Evolutionary conservation across 306 rosid species (phyloP).

Genomic region (Quercus dentata): DNA sequence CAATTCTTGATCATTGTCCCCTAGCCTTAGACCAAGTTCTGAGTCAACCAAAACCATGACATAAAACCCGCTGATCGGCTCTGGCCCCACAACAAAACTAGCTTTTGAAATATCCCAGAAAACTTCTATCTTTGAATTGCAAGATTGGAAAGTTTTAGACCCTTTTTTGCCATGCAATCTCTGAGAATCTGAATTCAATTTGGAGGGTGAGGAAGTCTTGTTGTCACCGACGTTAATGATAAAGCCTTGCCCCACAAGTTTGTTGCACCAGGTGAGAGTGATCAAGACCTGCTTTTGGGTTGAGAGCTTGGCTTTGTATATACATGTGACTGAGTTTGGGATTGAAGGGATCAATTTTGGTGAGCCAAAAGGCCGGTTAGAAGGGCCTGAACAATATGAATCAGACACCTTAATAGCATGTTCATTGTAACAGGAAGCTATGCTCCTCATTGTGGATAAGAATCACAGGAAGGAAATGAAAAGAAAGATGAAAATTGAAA

Average conservation of each 20-base stretch:
- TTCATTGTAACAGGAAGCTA: slow-evolving; percentile 85
- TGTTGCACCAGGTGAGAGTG: slow-evolving; percentile 32
- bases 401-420: slow-evolving; percentile 77
- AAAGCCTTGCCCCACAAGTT: slow-evolving; percentile 22
- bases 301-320: slow-evolving; percentile 31
- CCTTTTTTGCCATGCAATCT: slow-evolving; percentile 21
- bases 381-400: slow-evolving; percentile 82
- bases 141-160: slow-evolving; percentile 13
- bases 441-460: slow-evolving; percentile 53
- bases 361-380: slow-evolving; percentile 30
- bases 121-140: slow-evolving; percentile 20
- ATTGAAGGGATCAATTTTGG: slow-evolving; percentile 26
- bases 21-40: slow-evolving; percentile 30
- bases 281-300: slow-evolving; percentile 29
- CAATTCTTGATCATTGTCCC: slow-evolving; percentile 33
- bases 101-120: slow-evolving; percentile 50
- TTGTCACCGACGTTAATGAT: slow-evolving; percentile 14
- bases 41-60: slow-evolving; percentile 34
- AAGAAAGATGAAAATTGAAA: slow-evolving; percentile 2
- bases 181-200: background rate
- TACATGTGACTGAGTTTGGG: slow-evolving; percentile 33
- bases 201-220: background rate
- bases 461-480: slow-evolving; percentile 16
- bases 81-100: slow-evolving; percentile 35
- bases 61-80: slow-evolving; percentile 37